Conservation (phyloP, 257 asterid genomes). For the Petunia axillaris region DNA sequence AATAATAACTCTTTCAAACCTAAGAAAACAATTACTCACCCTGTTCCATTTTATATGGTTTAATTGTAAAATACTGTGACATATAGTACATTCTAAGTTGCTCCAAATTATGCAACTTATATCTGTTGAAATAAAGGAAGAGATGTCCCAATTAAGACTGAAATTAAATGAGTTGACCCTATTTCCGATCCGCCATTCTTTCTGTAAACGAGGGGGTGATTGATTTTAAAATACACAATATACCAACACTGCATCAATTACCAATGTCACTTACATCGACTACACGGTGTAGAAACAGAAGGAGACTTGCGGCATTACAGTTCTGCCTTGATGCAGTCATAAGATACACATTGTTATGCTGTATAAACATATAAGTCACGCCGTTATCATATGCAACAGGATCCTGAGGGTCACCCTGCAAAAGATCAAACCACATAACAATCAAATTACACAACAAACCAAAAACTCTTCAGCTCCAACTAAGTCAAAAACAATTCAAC, state of each 20-base stretch:
- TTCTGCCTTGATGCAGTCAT: conserved; percentile 98
- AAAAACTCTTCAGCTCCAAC: conserved; percentile 24
- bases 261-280: conserved; percentile 82
- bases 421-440: conserved; percentile 27
- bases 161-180: conserved; percentile 1
- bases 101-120: background rate
- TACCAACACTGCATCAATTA: conserved; percentile 23
- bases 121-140: background rate
- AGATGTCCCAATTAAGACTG: background rate
- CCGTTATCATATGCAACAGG: conserved; percentile 93
- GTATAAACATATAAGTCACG: conserved; percentile 93
- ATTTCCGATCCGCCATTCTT: background rate
- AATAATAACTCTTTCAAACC: conserved; percentile 2
- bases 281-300: conserved; percentile 93
- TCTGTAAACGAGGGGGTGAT: background rate
- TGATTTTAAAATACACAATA: background rate
- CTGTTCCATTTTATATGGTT: background rate
- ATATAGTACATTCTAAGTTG: background rate
- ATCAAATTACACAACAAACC: conserved; percentile 24
- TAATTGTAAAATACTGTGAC: background rate
- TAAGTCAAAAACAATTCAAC: background rate
- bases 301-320: conserved; percentile 98
- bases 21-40: background rate
- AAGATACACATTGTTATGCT: conserved; percentile 95
- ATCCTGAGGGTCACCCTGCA: conserved; percentile 95